These are phyloP conservation scores for Fusarium sp. DNA, from an alignment of 2,329 filamentous ascomycete genomes.

Conservation along the genomic window DNA sequence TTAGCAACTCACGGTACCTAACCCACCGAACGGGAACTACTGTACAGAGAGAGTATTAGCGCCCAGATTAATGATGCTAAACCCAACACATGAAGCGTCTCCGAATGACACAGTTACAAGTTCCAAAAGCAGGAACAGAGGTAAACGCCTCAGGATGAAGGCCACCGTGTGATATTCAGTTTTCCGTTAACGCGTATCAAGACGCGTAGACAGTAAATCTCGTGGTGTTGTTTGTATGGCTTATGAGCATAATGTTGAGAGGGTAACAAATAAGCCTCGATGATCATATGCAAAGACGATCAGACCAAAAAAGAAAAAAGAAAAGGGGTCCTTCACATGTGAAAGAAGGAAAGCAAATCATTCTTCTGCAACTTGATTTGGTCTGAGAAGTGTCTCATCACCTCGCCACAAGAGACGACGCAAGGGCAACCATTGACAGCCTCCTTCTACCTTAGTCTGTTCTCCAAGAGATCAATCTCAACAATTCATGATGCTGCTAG, in stretches of 20 bases:
- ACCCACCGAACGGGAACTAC: slow-evolving; percentile 20
- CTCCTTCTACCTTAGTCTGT: slow-evolving; percentile 23
- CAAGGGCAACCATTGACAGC: slow-evolving; percentile 29
- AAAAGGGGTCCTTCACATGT: slow-evolving; percentile 35
- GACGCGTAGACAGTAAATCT: slow-evolving; percentile 19
- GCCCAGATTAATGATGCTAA: slow-evolving; percentile 15
- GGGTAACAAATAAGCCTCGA: slow-evolving; percentile 4
- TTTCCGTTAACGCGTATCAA: slow-evolving; percentile 24
- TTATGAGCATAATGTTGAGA: slow-evolving; percentile 6
- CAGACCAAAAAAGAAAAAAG: not conserved
- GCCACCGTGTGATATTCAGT: not conserved
- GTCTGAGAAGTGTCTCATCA: slow-evolving; percentile 34
- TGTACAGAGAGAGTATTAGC: slow-evolving; percentile 4
- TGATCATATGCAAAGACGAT: slow-evolving; percentile 18
- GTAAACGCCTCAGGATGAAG: not conserved
- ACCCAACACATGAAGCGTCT: slow-evolving; percentile 15
- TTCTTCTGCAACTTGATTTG: slow-evolving; percentile 22
- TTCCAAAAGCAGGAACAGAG: slow-evolving; percentile 1
- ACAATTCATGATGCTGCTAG: not conserved
- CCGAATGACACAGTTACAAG: slow-evolving; percentile 3
- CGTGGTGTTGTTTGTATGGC: slow-evolving; percentile 13
- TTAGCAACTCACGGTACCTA: slow-evolving; percentile 12
- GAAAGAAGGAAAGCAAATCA: slow-evolving; percentile 6
- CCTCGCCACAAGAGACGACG: slow-evolving; percentile 29
- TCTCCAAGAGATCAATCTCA: slow-evolving; percentile 18